These are phyloP conservation scores for Ilyonectria robusta DNA, from an alignment of 2,329 filamentous ascomycete species.

Conservation along the genomic window DNA sequence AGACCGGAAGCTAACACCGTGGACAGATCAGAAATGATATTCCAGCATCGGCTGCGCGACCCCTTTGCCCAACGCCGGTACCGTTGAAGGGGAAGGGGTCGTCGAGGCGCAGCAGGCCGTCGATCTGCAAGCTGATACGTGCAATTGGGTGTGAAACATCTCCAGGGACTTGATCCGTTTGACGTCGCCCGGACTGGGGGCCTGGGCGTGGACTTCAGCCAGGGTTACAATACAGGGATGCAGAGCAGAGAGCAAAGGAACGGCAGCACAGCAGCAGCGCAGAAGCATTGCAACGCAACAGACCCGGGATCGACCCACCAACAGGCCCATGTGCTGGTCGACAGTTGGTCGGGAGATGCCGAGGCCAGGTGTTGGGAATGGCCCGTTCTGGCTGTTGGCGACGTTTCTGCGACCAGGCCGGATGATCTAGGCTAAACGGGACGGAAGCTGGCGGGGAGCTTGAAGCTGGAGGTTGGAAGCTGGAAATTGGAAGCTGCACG, in stretches of 20 bases:
- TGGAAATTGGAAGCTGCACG: slow-evolving; percentile 7
- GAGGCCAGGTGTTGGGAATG: slow-evolving; percentile 36
- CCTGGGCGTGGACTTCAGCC: slow-evolving; percentile 41
- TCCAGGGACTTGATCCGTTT: slow-evolving; percentile 38
- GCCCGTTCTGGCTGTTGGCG: slow-evolving; percentile 23
- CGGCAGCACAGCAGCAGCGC: slow-evolving; percentile 36
- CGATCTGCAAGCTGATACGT: slow-evolving; percentile 45
- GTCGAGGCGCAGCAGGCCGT: slow-evolving; percentile 42
- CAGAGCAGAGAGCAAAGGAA: slow-evolving; percentile 32
- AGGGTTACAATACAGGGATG: slow-evolving; percentile 33
- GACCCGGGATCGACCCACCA: slow-evolving; percentile 32
- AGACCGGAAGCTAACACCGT: slow-evolving; percentile 33
- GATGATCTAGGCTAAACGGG: slow-evolving; percentile 29
- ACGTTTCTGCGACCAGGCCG: slow-evolving; percentile 26
- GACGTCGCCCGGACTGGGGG: slow-evolving; percentile 31
- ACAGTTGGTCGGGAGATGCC: slow-evolving; percentile 45
- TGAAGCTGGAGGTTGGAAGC: slow-evolving; percentile 7
- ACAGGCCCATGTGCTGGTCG: slow-evolving; percentile 37
- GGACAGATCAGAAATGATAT: slow-evolving; percentile 33
- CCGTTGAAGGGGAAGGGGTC: slow-evolving; percentile 22
- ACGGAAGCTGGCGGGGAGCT: slow-evolving; percentile 15
- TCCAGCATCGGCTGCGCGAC: slow-evolving; percentile 32
- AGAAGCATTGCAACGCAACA: slow-evolving; percentile 34
- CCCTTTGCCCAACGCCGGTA: slow-evolving; percentile 39
- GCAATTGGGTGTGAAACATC: slow-evolving; percentile 42